Base-by-base conservation (phyloP, 768 basidiomycete species). In the Rhodotorula graminis region DNA sequence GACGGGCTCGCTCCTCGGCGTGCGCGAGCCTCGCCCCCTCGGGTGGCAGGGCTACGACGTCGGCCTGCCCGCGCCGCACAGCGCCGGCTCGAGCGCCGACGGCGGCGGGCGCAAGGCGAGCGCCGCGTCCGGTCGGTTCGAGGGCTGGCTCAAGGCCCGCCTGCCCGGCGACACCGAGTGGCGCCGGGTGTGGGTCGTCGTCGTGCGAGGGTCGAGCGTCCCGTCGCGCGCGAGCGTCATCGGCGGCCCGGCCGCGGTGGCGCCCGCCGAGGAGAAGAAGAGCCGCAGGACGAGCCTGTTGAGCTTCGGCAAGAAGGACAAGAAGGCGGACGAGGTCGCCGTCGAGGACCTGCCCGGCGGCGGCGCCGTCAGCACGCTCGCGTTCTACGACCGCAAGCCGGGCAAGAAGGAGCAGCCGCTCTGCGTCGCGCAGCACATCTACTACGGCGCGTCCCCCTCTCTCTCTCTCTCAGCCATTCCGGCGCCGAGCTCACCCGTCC, bases 81-180 rank as follows among this genome's bases (percentile, higher is more conserved):
- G 61, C 56, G 37, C 14, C 44, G 44, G 44, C 44, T 12, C 44
- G 18, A 18, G 50, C 27, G 40, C 57, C 25, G 63, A 42, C 42
- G 23, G 87, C 5, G 87, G 89, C 50, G 25, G 25, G 50, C 50
- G 50, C 15, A 85, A 94, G 5, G 80, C 86, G 19, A 85, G 23
- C 18, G 11, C 55, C 44, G 65, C 62, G 60, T 29, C 64, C 0
- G 61, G 59, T n/a, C 86, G 60, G 70, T 86, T 93, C 84, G 94
- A 97, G 80, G 95, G 94, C 2, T 93, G 91, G 90, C 89, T 92
- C 27, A 87, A 89, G 76, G 85, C 93, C 59, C 88, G 95, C 58
- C 84, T 97, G 52, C 90, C 93, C n/a, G 94, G 95, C n/a, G 92
- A 93, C 77, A 93, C 91, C 0, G 93, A 96, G 76, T 98, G 95